A percentile compares a stretch with the other conserved stretches of the same genome.
phyloP scores from a whole-genome alignment of 306 rosid genomes.

The Lathyrus aphaca region DNA sequence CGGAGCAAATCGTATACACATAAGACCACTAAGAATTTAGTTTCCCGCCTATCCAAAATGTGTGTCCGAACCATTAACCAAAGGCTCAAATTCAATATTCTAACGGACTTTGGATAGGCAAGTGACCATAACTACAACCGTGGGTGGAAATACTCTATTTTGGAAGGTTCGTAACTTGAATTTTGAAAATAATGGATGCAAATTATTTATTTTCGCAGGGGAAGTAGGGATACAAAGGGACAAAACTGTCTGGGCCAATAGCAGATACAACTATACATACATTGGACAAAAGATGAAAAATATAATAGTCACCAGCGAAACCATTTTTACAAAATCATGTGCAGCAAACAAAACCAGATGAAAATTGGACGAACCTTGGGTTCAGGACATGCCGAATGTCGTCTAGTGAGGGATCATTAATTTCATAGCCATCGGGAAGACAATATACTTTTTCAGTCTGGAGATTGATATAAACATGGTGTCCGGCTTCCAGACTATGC shows the following conservation, averaged over 20 bases:
- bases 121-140: slow-evolving; percentile 20
- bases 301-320: slow-evolving; percentile 10
- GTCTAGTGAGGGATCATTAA: slow-evolving; percentile 94
- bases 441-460: slow-evolving; percentile 93
- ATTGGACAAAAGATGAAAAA: slow-evolving; percentile 10
- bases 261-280: not conserved
- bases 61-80: slow-evolving; percentile 9
- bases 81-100: slow-evolving; percentile 2
- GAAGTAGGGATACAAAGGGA: slow-evolving; percentile 1
- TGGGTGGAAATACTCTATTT: not conserved
- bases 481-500: slow-evolving; percentile 98
- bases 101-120: slow-evolving; percentile 14
- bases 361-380: slow-evolving; percentile 70
- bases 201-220: not conserved
- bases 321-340: not conserved
- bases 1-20: not conserved
- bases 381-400: slow-evolving; percentile 93
- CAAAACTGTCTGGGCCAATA: slow-evolving; percentile 1
- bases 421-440: slow-evolving; percentile 98
- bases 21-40: slow-evolving; percentile 11
- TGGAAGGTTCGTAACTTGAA: slow-evolving; percentile 8
- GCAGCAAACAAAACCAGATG: slow-evolving; percentile 27
- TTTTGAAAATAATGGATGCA: slow-evolving; percentile 6
- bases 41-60: not conserved
- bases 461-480: slow-evolving; percentile 92